Percentiles rank a stretch among this genome's conserved stretches.
Conservation (phyloP, 2,329 filamentous ascomycete genomes). For the Keithomyces neogunnii region DNA sequence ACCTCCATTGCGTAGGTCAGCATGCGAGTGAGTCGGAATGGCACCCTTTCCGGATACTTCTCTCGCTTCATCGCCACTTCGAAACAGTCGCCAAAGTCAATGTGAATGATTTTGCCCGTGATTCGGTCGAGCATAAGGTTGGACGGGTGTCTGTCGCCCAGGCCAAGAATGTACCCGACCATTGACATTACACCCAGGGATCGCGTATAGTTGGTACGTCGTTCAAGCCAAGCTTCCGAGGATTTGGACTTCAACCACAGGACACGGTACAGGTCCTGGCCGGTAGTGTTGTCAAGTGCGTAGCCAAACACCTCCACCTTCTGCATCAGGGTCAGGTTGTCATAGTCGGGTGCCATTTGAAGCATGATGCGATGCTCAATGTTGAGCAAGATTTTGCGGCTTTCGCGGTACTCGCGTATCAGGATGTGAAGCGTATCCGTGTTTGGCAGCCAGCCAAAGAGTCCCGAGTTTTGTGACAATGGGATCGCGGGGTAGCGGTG, state of each 20-base stretch:
- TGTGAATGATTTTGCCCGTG: slow-evolving; percentile 95
- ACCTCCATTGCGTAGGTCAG: slow-evolving; percentile 99
- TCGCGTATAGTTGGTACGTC: slow-evolving; percentile 96
- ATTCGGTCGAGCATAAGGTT: slow-evolving; percentile 96
- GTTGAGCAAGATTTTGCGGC: slow-evolving; percentile 92
- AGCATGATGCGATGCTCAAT: slow-evolving; percentile 99
- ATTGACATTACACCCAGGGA: slow-evolving; percentile 99
- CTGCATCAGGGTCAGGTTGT: slow-evolving; percentile 98
- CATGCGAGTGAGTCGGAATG: slow-evolving; percentile 97
- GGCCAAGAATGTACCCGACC: slow-evolving; percentile 97
- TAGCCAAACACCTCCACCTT: slow-evolving; percentile 99
- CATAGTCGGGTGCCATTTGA: slow-evolving; percentile 98
- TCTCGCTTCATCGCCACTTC: slow-evolving; percentile 99
- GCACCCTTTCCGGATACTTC: slow-evolving; percentile 95
- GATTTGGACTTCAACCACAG: slow-evolving; percentile 99
- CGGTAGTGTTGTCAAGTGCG: slow-evolving; percentile 96
- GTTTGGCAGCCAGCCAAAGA: slow-evolving; percentile 94
- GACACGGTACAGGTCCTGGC: slow-evolving; percentile 95
- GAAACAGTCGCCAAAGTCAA: slow-evolving; percentile 99
- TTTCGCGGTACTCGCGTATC: slow-evolving; percentile 95
- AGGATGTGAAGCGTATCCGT: slow-evolving; percentile 95
- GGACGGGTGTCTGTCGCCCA: slow-evolving; percentile 93
- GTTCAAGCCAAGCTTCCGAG: slow-evolving; percentile 94
- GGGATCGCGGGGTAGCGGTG: slow-evolving; percentile 96
- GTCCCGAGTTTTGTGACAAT: slow-evolving; percentile 88